Conservation (phyloP, 140 eudicot species). For the Flaveria floridana region DNA sequence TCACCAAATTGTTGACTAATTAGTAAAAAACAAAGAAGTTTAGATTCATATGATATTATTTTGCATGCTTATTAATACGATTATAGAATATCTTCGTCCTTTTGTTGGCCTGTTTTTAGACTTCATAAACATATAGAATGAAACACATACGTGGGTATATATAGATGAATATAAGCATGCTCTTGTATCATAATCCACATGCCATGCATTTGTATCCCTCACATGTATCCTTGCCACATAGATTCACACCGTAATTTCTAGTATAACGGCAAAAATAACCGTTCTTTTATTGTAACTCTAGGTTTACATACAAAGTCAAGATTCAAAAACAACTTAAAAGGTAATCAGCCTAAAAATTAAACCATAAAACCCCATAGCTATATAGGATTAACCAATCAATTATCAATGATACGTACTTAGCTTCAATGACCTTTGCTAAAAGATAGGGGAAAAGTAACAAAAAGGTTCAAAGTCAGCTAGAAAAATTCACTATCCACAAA, state of each 20-base stretch:
- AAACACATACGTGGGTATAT: not conserved
- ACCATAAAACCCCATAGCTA: constrained; percentile 14
- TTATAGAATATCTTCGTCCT: not conserved
- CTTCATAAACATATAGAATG: not conserved
- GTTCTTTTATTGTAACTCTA: constrained; percentile 5
- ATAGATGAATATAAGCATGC: not conserved
- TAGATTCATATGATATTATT: constrained; percentile 9
- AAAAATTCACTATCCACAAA: not conserved
- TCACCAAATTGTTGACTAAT: constrained; percentile 6
- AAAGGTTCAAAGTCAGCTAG: no score
- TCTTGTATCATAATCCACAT: not conserved
- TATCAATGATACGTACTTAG: not conserved
- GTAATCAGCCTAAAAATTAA: constrained; percentile 1
- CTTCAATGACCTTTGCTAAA: constrained; percentile 11
- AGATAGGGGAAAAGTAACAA: no score
- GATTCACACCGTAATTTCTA: constrained; percentile 12
- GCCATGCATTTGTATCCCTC: constrained; percentile 8
- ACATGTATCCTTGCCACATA: constrained; percentile 20
- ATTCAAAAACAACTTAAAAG: constrained; percentile 6
- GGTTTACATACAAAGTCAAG: constrained; percentile 10
- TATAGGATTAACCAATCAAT: constrained; percentile 4
- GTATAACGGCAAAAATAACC: not conserved
- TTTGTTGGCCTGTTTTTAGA: constrained; percentile 15
- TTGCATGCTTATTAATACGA: not conserved
- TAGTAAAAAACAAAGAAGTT: not conserved